Percentiles rank a stretch among this genome's conserved stretches.
Evolutionary conservation across 352 stramenopile species (phyloP).

Genomic region (Globisporangium nagaii): DNA sequence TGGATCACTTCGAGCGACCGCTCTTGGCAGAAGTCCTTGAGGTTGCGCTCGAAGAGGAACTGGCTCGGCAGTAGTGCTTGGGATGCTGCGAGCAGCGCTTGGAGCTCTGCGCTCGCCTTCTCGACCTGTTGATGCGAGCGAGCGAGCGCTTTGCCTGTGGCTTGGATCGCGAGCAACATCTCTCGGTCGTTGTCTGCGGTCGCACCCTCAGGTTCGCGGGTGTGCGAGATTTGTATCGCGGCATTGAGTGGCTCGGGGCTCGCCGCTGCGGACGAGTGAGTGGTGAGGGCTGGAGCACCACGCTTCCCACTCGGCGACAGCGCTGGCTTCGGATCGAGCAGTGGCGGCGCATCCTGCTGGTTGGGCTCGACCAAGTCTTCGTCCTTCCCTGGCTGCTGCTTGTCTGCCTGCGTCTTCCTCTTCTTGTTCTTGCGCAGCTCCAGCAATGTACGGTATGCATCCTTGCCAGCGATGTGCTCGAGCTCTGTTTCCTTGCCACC

Average conservation of each 20-base stretch:
- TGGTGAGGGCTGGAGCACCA: too few species aligned
- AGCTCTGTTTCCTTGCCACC: neutral
- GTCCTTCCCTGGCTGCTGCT: neutral
- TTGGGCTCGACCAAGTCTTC: neutral
- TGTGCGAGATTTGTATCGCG: neutral
- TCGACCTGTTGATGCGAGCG: constrained; percentile 17
- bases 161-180: constrained; percentile 21
- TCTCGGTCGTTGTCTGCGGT: constrained; percentile 5
- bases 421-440: constrained; percentile 21
- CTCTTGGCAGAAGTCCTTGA: constrained; percentile 32
- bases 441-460: constrained; percentile 40
- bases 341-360: neutral
- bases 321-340: neutral
- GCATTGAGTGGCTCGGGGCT: neutral
- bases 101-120: constrained; percentile 15
- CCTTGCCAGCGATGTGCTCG: constrained; percentile 16
- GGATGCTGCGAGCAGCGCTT: constrained; percentile 20
- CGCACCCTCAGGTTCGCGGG: neutral
- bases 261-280: too few species aligned
- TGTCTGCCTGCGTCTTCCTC: constrained; percentile 1
- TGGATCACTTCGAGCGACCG: constrained; percentile 39
- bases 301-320: neutral
- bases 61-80: constrained; percentile 36
- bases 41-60: constrained; percentile 59
- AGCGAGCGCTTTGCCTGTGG: constrained; percentile 15